Conservation (phyloP, 257 asterid genomes). For the Thymus mandschuricus region DNA sequence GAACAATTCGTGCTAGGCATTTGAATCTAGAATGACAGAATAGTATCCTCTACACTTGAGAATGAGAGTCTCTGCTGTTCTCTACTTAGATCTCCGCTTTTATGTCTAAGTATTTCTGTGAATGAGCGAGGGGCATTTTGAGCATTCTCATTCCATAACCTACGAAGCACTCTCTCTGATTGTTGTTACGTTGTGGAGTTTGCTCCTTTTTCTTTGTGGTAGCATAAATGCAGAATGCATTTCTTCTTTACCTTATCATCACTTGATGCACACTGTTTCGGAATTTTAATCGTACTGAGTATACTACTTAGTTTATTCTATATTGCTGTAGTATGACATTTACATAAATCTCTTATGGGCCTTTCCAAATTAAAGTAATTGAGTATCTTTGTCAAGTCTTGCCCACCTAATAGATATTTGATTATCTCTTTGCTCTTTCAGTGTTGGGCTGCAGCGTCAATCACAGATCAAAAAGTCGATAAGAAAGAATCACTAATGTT, state of each 20-base stretch:
- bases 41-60: background rate
- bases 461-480: conserved; percentile 51
- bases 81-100: background rate
- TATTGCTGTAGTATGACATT: conserved; percentile 2
- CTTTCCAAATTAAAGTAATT: conserved; percentile 6
- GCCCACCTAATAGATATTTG: conserved; percentile 18
- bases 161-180: background rate
- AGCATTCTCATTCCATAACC: background rate
- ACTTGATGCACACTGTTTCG: conserved; percentile 5
- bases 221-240: conserved; percentile 7
- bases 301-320: conserved; percentile 1
- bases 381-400: conserved; percentile 26
- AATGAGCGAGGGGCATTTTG: background rate
- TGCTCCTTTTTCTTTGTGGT: conserved; percentile 5
- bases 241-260: conserved; percentile 13
- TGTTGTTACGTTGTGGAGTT: background rate
- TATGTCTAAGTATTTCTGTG: background rate
- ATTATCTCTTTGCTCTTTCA: conserved; percentile 39
- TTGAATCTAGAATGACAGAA: background rate
- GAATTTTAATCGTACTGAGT: conserved; percentile 13
- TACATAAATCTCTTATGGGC: conserved; percentile 16
- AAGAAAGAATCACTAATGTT: conserved; percentile 48
- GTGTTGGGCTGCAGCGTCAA: conserved; percentile 74
- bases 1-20: background rate
- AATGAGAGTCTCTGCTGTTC: background rate